Percentiles rank a stretch among this genome's conserved stretches.
Conservation (phyloP, 2,329 filamentous ascomycete species). For the Mycosphaerelloides madeirae region DNA sequence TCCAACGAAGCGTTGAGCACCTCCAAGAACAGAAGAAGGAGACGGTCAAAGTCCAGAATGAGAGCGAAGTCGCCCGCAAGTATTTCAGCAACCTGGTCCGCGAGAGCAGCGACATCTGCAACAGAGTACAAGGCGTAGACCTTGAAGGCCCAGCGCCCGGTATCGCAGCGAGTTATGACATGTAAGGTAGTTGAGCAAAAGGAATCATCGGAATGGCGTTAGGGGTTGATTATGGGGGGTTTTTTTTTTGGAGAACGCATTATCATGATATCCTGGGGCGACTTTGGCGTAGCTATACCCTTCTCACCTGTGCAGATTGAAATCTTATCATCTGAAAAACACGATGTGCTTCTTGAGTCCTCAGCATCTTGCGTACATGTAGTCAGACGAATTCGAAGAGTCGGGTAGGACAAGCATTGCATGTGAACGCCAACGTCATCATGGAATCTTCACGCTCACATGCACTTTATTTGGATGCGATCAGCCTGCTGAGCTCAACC, state of each 20-base stretch:
- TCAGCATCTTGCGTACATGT: too few species aligned
- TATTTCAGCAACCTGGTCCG: conserved; percentile 85
- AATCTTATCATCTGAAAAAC: neutral
- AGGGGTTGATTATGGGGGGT: neutral
- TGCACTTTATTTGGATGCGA: neutral
- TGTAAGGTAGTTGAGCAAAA: conserved; percentile 12
- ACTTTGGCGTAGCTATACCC: neutral
- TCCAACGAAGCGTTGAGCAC: conserved; percentile 82
- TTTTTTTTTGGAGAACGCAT: neutral
- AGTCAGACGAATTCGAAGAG: too few species aligned
- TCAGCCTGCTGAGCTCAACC: neutral
- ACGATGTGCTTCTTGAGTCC: neutral
- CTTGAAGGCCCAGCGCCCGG: conserved; percentile 49
- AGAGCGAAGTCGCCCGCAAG: conserved; percentile 81
- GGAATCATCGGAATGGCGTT: conserved; percentile 7
- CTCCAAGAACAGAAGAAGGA: conserved; percentile 73
- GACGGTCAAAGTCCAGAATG: conserved; percentile 71
- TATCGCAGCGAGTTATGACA: conserved; percentile 34
- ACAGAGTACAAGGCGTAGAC: conserved; percentile 49
- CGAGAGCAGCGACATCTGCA: conserved; percentile 48
- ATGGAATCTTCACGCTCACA: neutral
- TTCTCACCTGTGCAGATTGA: too few species aligned
- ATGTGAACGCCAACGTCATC: neutral
- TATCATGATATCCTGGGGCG: conserved; percentile 3
- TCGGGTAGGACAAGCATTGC: too few species aligned